Base-by-base conservation (phyloP, 768 basidiomycete genomes). In the Cyathus striatus region DNA sequence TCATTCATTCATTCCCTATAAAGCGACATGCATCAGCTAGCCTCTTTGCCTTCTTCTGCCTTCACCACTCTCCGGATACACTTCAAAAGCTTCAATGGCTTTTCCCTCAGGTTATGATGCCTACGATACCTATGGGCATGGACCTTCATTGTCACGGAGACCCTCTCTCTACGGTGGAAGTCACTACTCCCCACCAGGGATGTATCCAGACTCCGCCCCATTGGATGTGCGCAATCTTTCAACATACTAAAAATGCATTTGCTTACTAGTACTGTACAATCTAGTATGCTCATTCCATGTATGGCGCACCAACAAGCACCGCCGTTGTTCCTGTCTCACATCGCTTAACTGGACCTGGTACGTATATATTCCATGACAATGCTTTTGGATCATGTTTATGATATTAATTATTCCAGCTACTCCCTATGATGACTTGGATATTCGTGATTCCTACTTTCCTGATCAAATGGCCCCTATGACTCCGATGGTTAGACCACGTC, bases 401-500 rank as follows among this genome's bases (percentile, higher is more conserved):
- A 10, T 46, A 79, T 32, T 12, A 12, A 32, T 32, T 4, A 12
- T 32, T 32, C 30, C 3, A 32, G 12, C 30, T 32, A 32, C 30
- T 16, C 12, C 30, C 17, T 82, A 80, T 56, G 82, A 83, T 44
- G 78, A 81, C 48, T 50, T 72, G 33, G 70, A 68, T 16, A 43
- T 68, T 27, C 56, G 60, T 22, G 78, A 81, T 30, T 54, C 69
- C 2, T 81, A 83, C 57, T 81, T 81, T 52, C 17, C 25, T 23
- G 43, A 60, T 10, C 62, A 68, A 20, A 56, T 63, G 24, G 52
- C 64, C 6, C 57, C 63, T 1, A 64, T 63, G 49, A 57, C 60
- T 37, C 59, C 64, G 20, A 61, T 66, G 56, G 51, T 58, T 30
- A 57, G 60, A 23, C 62, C 65, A 5, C 64, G 72, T 27, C 62